phyloP scores from a whole-genome alignment of 2,329 filamentous ascomycete species.

The Seiridium unicorne region DNA sequence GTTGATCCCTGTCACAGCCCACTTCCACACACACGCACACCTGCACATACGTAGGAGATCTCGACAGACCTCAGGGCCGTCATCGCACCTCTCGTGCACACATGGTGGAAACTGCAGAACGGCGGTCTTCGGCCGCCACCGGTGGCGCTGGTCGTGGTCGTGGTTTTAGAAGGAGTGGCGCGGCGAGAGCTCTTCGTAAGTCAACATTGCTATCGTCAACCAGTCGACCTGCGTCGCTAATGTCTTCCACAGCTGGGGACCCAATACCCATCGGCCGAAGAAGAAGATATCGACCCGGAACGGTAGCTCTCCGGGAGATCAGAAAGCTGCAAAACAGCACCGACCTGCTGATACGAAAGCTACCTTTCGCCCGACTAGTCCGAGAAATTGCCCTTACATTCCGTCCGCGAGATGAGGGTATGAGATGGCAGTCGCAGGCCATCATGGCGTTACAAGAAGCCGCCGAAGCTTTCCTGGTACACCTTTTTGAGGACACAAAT shows the following conservation, averaged over 20 bases:
- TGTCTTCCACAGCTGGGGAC: conserved; percentile 61
- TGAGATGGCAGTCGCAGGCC: conserved; percentile 95
- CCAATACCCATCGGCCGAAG: conserved; percentile 63
- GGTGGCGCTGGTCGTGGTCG: conserved; percentile 4
- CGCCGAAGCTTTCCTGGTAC: conserved; percentile 92
- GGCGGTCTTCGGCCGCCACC: background rate
- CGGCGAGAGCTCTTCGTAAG: conserved; percentile 26
- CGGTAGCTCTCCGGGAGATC: conserved; percentile 87
- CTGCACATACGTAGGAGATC: background rate
- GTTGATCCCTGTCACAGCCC: background rate
- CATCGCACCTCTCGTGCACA: background rate
- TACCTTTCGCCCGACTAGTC: conserved; percentile 77
- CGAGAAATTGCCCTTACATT: conserved; percentile 71
- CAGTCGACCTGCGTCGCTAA: conserved; percentile 14
- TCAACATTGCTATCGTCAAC: conserved; percentile 22
- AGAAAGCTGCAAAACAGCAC: conserved; percentile 85
- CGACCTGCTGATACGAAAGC: conserved; percentile 78
- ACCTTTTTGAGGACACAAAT: conserved; percentile 95
- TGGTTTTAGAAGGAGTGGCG: background rate
- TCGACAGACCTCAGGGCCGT: background rate
- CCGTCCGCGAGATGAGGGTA: conserved; percentile 62
- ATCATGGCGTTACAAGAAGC: conserved; percentile 93
- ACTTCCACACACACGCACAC: background rate
- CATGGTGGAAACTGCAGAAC: background rate
- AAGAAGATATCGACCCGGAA: conserved; percentile 73